Evolutionary conservation across 371 early-diverging fungal species (phyloP), one percentile per base, ranked within the genome.

Genomic region (Paraphysoderma sedebokerense): DNA sequence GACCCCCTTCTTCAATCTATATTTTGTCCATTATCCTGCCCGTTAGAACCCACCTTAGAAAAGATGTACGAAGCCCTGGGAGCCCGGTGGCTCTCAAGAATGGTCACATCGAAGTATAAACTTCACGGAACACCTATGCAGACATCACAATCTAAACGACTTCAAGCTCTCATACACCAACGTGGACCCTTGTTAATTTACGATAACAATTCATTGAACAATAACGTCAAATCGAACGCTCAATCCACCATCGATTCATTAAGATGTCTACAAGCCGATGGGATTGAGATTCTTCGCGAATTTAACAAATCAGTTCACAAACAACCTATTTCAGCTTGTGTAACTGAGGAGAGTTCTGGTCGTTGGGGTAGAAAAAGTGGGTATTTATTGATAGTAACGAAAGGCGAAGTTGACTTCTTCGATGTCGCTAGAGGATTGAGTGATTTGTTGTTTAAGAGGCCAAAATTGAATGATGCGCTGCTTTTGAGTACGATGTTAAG

Each of bases 161-260:
- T 87, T 27, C 73, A 83, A 33, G 62, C 65, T 32, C 54, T 76
- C 41, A 82, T 91, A 28, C 68, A 72, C 29, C 77, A 82, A 49
- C 78, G 91, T 3, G 81, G 87, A 1, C 79, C 85, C 0, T 63
- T 89, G 40, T 63, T 86, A 33, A 56, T 85, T 26, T 77, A 80
- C 53, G 79, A 82, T 29, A 77, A 74, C 6, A 49, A 54, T 46
- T 53, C 60, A 29, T 48, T 60, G 19, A 56, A 62, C n/a, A 40
- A 44, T 5, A 39, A 47, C 27, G 58, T 56, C 40, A 15, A 19
- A 48, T 22, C 46, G 54, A 5, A 45, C 3, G 22, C 17, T 33
- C 23, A 45, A 53, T 9, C 52, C 33, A 35, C 35, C 52, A 29
- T 20, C 22, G 24, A 44, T 3, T 3, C 26, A 28, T 12, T 40